Percentiles rank a stretch among this genome's conserved stretches.
Evolutionary conservation across 2,329 filamentous ascomycete species (phyloP).

Genomic region (Beauveria brongniartii): DNA sequence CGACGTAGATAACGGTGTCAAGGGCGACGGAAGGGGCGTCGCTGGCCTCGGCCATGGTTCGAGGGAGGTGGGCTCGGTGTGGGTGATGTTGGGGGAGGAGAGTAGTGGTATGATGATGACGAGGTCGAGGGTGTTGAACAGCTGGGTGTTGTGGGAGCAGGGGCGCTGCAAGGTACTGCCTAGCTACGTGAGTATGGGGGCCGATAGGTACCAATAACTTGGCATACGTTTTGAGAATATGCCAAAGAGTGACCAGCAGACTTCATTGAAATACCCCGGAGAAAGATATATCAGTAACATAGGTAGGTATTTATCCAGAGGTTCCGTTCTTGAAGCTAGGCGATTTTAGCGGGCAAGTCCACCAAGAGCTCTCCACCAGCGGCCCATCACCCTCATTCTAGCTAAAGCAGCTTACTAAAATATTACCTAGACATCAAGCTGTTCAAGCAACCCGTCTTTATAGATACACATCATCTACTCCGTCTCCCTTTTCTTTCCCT

Average conservation of each 20-base stretch:
- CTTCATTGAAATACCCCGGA: too few species aligned
- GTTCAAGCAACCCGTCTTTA: background rate
- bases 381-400: background rate
- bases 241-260: too few species aligned
- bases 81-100: background rate
- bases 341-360: background rate
- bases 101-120: background rate
- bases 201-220: too few species aligned
- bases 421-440: background rate
- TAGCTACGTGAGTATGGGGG: background rate
- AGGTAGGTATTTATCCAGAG: too few species aligned
- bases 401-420: background rate
- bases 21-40: conserved; percentile 21
- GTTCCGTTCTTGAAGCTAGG: background rate
- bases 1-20: conserved; percentile 17
- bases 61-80: background rate
- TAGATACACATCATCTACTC: too few species aligned
- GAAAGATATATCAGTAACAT: too few species aligned
- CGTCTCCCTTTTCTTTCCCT: too few species aligned
- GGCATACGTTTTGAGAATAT: too few species aligned
- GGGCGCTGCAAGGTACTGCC: background rate
- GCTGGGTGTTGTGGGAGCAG: background rate
- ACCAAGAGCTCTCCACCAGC: background rate
- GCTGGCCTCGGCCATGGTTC: conserved; percentile 9
- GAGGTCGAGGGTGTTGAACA: background rate